phyloP scores from a whole-genome alignment of 2,329 filamentous ascomycete species.

The Pseudocercospora fijiensis region DNA sequence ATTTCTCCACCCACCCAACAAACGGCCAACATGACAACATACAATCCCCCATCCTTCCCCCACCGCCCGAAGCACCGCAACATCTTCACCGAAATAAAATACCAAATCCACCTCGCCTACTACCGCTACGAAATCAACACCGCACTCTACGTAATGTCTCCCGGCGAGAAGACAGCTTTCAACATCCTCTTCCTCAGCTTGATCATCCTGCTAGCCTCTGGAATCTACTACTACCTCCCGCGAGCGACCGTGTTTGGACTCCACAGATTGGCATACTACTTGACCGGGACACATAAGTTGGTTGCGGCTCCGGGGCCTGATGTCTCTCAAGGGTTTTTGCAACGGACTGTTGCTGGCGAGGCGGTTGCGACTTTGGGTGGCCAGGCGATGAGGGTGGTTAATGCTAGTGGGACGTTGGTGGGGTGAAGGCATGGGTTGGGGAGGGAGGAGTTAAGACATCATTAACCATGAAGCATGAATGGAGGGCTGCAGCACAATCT shows the following conservation, averaged over 20 bases:
- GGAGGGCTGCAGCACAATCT: background rate
- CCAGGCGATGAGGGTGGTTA: slow-evolving; percentile 9
- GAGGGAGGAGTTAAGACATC: background rate
- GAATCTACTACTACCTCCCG: slow-evolving; percentile 29
- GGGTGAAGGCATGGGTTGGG: background rate
- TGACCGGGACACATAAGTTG: slow-evolving; percentile 21
- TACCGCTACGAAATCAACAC: slow-evolving; percentile 35
- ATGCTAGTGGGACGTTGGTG: slow-evolving; percentile 10
- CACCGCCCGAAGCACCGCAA: slow-evolving; percentile 25
- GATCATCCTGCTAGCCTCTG: slow-evolving; percentile 22
- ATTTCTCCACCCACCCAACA: background rate
- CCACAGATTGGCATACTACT: slow-evolving; percentile 25
- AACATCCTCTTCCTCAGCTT: slow-evolving; percentile 28
- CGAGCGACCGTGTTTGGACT: slow-evolving; percentile 16
- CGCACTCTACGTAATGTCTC: slow-evolving; percentile 33
- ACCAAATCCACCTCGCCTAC: slow-evolving; percentile 30
- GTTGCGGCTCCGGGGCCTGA: slow-evolving; percentile 7
- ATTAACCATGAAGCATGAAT: background rate
- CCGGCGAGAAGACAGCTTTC: slow-evolving; percentile 33
- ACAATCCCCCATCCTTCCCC: slow-evolving; percentile 29
- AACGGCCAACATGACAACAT: slow-evolving; percentile 29
- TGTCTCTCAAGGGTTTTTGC: slow-evolving; percentile 16
- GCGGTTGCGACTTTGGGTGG: slow-evolving; percentile 17
- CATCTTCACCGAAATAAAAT: slow-evolving; percentile 23
- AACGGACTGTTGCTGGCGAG: slow-evolving; percentile 19